Percentiles rank a stretch among this genome's conserved stretches.
phyloP scores from a whole-genome alignment of 2,329 filamentous ascomycete genomes.

The Aspergillus cejpii region DNA sequence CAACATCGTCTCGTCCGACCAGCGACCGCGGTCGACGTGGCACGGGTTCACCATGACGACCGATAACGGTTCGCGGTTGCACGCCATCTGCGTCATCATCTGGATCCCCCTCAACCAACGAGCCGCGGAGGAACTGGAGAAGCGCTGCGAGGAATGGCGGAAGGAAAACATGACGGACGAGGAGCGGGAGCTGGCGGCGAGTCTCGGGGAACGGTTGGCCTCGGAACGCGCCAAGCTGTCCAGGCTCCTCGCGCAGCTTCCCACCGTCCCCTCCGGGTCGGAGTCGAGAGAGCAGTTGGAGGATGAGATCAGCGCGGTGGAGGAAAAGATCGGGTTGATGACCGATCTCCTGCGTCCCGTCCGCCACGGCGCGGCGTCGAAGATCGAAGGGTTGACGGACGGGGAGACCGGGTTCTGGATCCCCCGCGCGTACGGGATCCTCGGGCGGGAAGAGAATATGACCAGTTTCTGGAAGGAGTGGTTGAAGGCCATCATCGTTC shows the following conservation, averaged over 20 bases:
- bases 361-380: conserved; percentile 87
- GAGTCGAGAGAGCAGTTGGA: conserved; percentile 75
- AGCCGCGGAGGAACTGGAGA: conserved; percentile 67
- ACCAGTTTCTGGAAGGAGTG: conserved; percentile 98
- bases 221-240: conserved; percentile 84
- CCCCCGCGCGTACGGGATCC: conserved; percentile 83
- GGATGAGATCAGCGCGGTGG: conserved; percentile 88
- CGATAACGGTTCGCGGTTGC: conserved; percentile 82
- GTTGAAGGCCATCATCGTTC: conserved; percentile 86
- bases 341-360: conserved; percentile 89
- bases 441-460: conserved; percentile 75
- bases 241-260: conserved; percentile 74
- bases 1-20: conserved; percentile 90
- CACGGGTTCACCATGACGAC: conserved; percentile 98
- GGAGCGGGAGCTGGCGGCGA: conserved; percentile 87
- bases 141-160: conserved; percentile 77
- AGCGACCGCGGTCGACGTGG: conserved; percentile 92
- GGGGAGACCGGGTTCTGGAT: conserved; percentile 96
- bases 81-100: conserved; percentile 83
- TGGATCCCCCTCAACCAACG: conserved; percentile 82
- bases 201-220: conserved; percentile 79
- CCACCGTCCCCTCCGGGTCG: conserved; percentile 72
- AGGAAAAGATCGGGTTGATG: conserved; percentile 97
- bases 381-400: conserved; percentile 92
- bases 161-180: conserved; percentile 96